phyloP scores from a whole-genome alignment of 805 yeast genomes.

The Tetrapisispora namnaoensis region DNA sequence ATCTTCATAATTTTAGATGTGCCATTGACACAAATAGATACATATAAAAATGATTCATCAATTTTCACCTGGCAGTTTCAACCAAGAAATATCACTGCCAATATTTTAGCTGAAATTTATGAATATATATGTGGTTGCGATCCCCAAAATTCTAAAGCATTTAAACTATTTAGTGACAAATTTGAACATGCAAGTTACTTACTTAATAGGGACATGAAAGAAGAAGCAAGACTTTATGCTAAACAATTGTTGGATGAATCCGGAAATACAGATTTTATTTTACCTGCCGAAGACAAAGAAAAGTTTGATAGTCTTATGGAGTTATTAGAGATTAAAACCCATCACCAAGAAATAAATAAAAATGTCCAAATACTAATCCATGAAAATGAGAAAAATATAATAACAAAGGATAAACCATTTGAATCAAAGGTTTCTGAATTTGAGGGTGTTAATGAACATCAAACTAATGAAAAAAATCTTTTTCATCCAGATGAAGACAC shows the following conservation, averaged over 20 bases:
- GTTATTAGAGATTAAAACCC: not conserved
- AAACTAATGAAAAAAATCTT: not conserved
- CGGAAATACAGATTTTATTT: not conserved
- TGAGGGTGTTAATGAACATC: not conserved
- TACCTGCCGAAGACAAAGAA: not conserved
- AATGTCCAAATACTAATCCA: not conserved
- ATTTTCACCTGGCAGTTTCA: not conserved
- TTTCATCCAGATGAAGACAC: not conserved
- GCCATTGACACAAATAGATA: not conserved
- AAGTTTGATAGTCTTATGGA: not conserved
- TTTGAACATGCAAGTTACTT: not conserved
- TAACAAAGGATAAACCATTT: too few relatives aligned
- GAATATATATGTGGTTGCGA: not conserved
- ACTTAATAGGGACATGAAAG: constrained; percentile 36
- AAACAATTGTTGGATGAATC: not conserved
- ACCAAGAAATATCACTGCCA: not conserved
- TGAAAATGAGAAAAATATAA: not conserved
- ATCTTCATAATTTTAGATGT: not conserved
- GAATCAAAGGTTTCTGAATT: not conserved
- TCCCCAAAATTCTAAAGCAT: not conserved
- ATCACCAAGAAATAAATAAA: too few relatives aligned
- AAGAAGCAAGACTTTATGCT: constrained; percentile 31
- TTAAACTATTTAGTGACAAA: not conserved
- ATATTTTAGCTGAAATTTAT: not conserved
- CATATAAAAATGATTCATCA: too few relatives aligned